Evolutionary conservation across 2,329 filamentous ascomycete species (phyloP).

Genomic region (Alternaria tenuissima): DNA sequence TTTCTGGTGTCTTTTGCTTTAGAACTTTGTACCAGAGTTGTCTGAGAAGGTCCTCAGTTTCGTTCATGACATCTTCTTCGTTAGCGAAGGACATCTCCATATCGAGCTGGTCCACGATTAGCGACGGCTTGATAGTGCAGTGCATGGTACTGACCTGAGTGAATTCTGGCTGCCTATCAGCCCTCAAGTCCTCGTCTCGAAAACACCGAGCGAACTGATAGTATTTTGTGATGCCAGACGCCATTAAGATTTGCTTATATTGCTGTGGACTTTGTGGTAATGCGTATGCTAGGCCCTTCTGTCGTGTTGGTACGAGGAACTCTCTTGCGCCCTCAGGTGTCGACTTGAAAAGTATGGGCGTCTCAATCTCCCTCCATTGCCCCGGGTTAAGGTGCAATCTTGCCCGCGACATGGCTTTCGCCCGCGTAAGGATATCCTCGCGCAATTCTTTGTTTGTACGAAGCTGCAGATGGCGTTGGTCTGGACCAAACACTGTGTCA

Average conservation of each 20-base stretch:
- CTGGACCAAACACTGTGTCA: constrained; percentile 75
- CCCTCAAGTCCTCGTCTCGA: constrained; percentile 89
- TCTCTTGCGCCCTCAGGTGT: constrained; percentile 95
- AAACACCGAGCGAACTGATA: constrained; percentile 96
- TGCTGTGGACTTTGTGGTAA: constrained; percentile 96
- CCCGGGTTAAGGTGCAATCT: constrained; percentile 62
- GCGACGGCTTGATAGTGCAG: not conserved
- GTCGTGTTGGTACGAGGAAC: constrained; percentile 89
- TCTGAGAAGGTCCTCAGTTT: constrained; percentile 63
- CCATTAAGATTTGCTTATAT: constrained; percentile 98
- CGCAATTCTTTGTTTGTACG: constrained; percentile 75
- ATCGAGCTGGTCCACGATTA: constrained; percentile 69
- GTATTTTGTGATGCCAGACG: constrained; percentile 81
- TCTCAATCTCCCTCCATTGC: constrained; percentile 83
- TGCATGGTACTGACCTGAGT: constrained; percentile 71
- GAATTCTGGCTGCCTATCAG: constrained; percentile 95
- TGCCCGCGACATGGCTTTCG: constrained; percentile 64
- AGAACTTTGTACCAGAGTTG: constrained; percentile 64
- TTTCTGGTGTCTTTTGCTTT: too few relatives aligned
- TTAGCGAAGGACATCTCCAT: constrained; percentile 89
- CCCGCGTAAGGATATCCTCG: constrained; percentile 75
- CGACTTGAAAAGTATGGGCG: constrained; percentile 94
- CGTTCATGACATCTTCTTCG: constrained; percentile 73
- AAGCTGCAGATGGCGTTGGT: constrained; percentile 83
- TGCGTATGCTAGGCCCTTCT: constrained; percentile 80